Base-by-base conservation (phyloP, 768 basidiomycete species). In the Baorangia bicolor region DNA sequence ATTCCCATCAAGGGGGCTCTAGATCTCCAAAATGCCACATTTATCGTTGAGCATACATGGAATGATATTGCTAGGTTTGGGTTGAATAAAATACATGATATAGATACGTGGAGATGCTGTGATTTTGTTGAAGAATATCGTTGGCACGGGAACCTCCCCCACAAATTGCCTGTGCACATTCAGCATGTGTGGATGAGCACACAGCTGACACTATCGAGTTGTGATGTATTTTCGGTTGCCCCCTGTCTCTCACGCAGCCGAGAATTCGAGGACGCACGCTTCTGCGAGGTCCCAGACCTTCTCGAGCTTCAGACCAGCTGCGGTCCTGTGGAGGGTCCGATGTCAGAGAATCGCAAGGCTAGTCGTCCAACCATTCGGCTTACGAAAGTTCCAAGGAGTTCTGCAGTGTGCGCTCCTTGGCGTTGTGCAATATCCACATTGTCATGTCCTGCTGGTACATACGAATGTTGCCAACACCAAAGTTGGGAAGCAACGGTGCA, bases 401-500 rank as follows among this genome's bases (percentile, higher is more conserved):
- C 23, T 64, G 59, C 30, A 74, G 43, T 13, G 67, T 72, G 18
- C 71, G 70, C 23, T 76, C 73, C 59, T 65, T 66, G 20, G 64
- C 68, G 45, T 75, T 74, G 50, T 67, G 62, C 4, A 64, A 4
- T 13, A 70, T 42, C 57, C 56, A 63, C 72, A 74, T 74, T 2
- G 54, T 50, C 44, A 74, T 2, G 40, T 74, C 74, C 34, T 61
- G 60, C 30, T 69, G 53, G 53, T 75, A 69, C 53, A 66, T 53
- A 1, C 65, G 64, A 20, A 66, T 58, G 34, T 59, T 64, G 3
- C 72, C 72, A 10, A 61, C 64, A 16, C 74, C 73, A 48, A 66
- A 73, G 61, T 72, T 75, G 5, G 67, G 56, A 23, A 72, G 60
- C 30, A 74, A 37, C 9, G 71, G 74, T 41, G 67, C 63, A 28